Base-by-base conservation (phyloP, 495 filamentous ascomycete genomes). In the Talaromyces thailandensis region DNA sequence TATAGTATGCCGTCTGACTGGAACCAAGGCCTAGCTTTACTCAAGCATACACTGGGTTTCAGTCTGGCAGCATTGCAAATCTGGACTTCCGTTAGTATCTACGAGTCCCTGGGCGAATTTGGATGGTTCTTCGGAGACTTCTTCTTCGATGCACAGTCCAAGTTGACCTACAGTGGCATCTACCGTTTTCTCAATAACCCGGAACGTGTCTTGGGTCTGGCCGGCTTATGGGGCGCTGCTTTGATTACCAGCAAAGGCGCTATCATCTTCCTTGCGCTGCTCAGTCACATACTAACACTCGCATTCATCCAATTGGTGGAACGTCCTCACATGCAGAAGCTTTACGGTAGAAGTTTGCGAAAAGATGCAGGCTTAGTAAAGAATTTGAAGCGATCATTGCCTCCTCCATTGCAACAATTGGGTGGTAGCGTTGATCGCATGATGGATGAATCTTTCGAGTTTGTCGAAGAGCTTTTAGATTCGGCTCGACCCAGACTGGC, bases 41-140 rank as follows among this genome's bases (percentile, higher is more conserved):
- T 98, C 65, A 87, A 91, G 64, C 95, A 98, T 67, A 87, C 96
- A 14, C 66, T 97, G 32, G 94, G 94, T 28, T 75, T 80, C 37
- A 86, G 90, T 63, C 77, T 98, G 62, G 85, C 97, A 59, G 84
- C 88, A 14, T 81, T 98, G 53, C 94, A 98, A 70, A 75, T 93
- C 11, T 98, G 95, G 95, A 97, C 93, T 4, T 87, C 89, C 4
- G 75, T 90, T 63, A 96, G 92, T 71, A 95, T 98, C 63, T 96
- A 97, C 74, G 92, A 96, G 16, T 96, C 93, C 5, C 86, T 98
- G 2, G 93, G 93, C 50, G 94, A 98, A 70, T 98, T 97, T 70
- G 95, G 95, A 65, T 98, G 95, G 94, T 98, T 98, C 80, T 98
- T 91, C 68, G 94, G 94, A 12, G 94, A 98, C 72, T 98, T 98